Evolutionary conservation across 2,329 filamentous ascomycete genomes (phyloP).

Genomic region (Zarea fungicola): DNA sequence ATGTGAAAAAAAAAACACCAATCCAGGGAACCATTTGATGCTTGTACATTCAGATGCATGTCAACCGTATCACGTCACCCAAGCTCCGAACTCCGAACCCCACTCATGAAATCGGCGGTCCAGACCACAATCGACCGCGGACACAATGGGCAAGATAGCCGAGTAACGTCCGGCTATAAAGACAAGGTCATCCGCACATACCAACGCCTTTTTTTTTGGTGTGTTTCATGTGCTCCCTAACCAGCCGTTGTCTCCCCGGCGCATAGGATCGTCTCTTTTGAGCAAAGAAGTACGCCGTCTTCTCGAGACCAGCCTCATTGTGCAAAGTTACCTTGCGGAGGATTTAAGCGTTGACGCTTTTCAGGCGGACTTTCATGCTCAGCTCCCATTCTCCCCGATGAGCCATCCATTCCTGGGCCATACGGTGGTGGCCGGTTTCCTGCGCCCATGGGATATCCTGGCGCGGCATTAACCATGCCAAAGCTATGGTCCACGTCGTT

Average conservation of each 20-base stretch:
- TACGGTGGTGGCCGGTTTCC: conserved; percentile 17
- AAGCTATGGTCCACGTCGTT: conserved; percentile 41
- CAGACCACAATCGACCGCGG: conserved; percentile 23
- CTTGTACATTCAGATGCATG: conserved; percentile 1
- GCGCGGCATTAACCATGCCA: conserved; percentile 38
- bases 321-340: conserved; percentile 34
- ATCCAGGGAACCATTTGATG: neutral
- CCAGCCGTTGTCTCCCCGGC: neutral
- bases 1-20: conserved; percentile 1
- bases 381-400: conserved; percentile 18
- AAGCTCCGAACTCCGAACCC: conserved; percentile 15
- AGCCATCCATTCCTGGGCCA: conserved; percentile 18
- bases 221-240: no score
- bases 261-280: neutral
- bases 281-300: no score
- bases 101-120: conserved; percentile 20
- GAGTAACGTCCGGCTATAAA: conserved; percentile 5
- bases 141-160: neutral
- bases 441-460: conserved; percentile 32
- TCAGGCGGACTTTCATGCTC: conserved; percentile 42
- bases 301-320: conserved; percentile 21
- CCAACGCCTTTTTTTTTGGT: neutral
- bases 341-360: conserved; percentile 49
- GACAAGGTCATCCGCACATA: conserved; percentile 2
- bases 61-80: conserved; percentile 7